Conservation (phyloP, 2,329 filamentous ascomycete genomes). For the Pyricularia pennisetigena region DNA sequence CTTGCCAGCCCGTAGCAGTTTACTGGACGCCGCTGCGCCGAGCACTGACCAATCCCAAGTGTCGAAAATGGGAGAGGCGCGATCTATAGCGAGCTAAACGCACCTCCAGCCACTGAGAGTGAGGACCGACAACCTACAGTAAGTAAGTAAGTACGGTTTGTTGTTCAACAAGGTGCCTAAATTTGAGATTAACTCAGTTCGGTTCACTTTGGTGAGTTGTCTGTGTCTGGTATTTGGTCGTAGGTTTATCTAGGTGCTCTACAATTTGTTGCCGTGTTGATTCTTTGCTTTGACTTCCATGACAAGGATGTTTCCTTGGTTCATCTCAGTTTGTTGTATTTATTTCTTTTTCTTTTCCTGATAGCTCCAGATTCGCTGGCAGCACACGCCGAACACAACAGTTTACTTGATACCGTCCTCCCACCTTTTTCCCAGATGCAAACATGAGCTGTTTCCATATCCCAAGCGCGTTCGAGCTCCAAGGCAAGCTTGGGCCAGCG, state of each 20-base stretch:
- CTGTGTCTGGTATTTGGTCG: neutral
- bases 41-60: neutral
- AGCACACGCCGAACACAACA: neutral
- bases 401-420: neutral
- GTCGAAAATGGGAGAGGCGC: neutral
- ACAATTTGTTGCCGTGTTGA: neutral
- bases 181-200: neutral
- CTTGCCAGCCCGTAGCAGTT: neutral
- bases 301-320: neutral
- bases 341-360: neutral
- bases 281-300: neutral
- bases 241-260: neutral
- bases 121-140: neutral
- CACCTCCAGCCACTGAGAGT: neutral
- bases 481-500: neutral
- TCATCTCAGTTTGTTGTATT: neutral
- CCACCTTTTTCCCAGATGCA: neutral
- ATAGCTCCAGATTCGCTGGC: neutral
- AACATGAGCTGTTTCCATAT: neutral
- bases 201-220: neutral
- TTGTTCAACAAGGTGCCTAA: neutral
- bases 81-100: neutral
- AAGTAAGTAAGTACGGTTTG: neutral
- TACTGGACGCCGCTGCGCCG: neutral
- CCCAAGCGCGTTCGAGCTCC: neutral